phyloP scores from a whole-genome alignment of 805 yeast genomes.

The Hanseniaspora vineae region DNA sequence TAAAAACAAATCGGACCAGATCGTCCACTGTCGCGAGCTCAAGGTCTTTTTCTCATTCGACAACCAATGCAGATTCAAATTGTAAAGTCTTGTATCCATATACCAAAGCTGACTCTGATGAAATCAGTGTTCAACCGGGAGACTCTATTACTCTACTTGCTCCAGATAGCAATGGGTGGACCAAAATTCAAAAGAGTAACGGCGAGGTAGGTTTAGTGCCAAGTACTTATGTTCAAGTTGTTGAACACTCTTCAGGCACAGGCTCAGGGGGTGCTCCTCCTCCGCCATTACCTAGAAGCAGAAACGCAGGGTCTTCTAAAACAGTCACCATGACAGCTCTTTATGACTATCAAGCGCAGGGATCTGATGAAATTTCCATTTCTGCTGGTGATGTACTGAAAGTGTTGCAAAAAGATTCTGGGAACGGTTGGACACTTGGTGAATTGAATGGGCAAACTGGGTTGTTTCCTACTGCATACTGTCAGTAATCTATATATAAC shows the following conservation, averaged over 20 bases:
- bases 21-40: conserved; percentile 5
- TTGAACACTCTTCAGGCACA: conserved; percentile 13
- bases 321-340: conserved; percentile 41
- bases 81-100: conserved; percentile 52
- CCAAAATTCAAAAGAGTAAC: conserved; percentile 38
- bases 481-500: conserved; percentile 18
- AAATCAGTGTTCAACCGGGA: conserved; percentile 46
- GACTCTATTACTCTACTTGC: conserved; percentile 47
- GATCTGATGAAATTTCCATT: conserved; percentile 67
- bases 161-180: conserved; percentile 87
- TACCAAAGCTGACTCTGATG: conserved; percentile 62
- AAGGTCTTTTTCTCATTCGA: conserved; percentile 4
- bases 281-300: conserved; percentile 61
- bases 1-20: conserved; percentile 3
- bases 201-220: conserved; percentile 72
- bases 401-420: conserved; percentile 58
- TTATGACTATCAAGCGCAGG: conserved; percentile 67
- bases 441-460: conserved; percentile 54
- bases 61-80: conserved; percentile 1
- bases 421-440: conserved; percentile 93
- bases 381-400: conserved; percentile 60
- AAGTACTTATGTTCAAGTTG: conserved; percentile 53
- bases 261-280: conserved; percentile 69
- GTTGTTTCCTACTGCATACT: conserved; percentile 67
- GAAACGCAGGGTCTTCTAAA: conserved; percentile 23